Conservation (phyloP, 495 filamentous ascomycete genomes). For the Schizothecium vesticola region DNA sequence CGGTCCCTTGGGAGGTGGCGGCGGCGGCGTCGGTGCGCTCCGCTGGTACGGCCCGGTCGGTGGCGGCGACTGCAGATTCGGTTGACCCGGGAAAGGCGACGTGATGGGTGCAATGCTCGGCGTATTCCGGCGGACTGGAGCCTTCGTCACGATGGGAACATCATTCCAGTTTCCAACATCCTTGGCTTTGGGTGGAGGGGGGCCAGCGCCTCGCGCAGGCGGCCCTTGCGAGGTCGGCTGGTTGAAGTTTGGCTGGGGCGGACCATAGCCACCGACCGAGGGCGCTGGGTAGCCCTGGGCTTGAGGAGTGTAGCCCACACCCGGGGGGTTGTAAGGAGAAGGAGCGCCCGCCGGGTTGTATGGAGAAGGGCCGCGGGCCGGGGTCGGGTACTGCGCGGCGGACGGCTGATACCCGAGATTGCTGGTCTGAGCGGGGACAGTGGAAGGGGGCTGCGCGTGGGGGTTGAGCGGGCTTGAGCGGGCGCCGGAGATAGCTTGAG, state of each 20-base stretch:
- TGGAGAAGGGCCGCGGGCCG: slow-evolving; percentile 26
- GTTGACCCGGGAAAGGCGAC: slow-evolving; percentile 63
- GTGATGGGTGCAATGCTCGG: slow-evolving; percentile 58
- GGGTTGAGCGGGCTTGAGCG: slow-evolving; percentile 33
- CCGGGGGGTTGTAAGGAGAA: not conserved
- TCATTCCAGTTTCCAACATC: slow-evolving; percentile 88
- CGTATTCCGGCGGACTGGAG: slow-evolving; percentile 63
- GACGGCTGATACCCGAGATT: slow-evolving; percentile 38
- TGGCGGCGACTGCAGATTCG: slow-evolving; percentile 42
- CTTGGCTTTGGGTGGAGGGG: slow-evolving; percentile 66
- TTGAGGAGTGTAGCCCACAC: not conserved
- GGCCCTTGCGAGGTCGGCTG: slow-evolving; percentile 13
- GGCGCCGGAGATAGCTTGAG: slow-evolving; percentile 27
- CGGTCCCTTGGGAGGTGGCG: slow-evolving; percentile 54
- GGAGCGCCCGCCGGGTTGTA: not conserved
- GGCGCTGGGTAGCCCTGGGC: slow-evolving; percentile 16
- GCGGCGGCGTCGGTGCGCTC: slow-evolving; percentile 39
- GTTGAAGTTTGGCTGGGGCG: slow-evolving; percentile 21
- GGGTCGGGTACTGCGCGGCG: slow-evolving; percentile 31
- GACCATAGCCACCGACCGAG: slow-evolving; percentile 29
- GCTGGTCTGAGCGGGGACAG: slow-evolving; percentile 49
- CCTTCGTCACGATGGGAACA: slow-evolving; percentile 78
- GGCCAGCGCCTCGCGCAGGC: slow-evolving; percentile 46
- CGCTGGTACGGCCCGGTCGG: slow-evolving; percentile 34
- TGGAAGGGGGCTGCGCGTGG: slow-evolving; percentile 30